Evolutionary conservation across 495 filamentous ascomycete genomes (phyloP).

Genomic region (Neurospora tetraspora): DNA sequence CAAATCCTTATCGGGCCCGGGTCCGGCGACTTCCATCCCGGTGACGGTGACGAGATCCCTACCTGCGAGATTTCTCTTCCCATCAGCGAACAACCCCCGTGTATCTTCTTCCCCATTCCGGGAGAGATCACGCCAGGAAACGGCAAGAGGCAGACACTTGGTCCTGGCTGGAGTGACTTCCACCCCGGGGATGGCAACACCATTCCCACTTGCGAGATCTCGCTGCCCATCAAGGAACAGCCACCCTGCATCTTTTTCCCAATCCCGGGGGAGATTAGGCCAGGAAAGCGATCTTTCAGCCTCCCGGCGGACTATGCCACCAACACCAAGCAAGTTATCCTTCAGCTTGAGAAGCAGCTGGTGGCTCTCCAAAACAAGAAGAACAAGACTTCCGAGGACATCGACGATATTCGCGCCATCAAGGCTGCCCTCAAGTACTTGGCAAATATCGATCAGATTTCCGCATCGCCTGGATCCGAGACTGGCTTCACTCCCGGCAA

Average conservation of each 20-base stretch:
- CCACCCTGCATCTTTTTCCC: not conserved
- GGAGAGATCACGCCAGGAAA: conserved; percentile 12
- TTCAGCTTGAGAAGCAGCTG: conserved; percentile 15
- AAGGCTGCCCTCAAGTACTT: conserved; percentile 16
- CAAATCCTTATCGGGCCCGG: conserved; percentile 12
- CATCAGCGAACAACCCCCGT: conserved; percentile 10
- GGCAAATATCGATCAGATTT: conserved; percentile 16
- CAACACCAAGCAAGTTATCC: conserved; percentile 18
- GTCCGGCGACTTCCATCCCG: conserved; percentile 5
- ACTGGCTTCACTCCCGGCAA: conserved; percentile 21
- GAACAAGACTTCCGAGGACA: conserved; percentile 16
- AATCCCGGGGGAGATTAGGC: not conserved
- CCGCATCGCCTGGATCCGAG: conserved; percentile 16
- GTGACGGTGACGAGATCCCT: conserved; percentile 3
- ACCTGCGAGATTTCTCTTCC: conserved; percentile 10
- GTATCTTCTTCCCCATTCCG: conserved; percentile 20
- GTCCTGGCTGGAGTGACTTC: not conserved
- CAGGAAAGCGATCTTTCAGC: not conserved
- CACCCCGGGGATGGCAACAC: not conserved
- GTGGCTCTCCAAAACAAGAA: conserved; percentile 20
- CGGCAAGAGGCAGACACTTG: conserved; percentile 1
- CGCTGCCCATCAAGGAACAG: not conserved
- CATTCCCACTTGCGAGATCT: not conserved
- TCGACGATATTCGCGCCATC: conserved; percentile 14
- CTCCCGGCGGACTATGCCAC: conserved; percentile 11